Base-by-base conservation (phyloP, 192 early-diverging fungal species). In the Lobosporangium transversale region DNA sequence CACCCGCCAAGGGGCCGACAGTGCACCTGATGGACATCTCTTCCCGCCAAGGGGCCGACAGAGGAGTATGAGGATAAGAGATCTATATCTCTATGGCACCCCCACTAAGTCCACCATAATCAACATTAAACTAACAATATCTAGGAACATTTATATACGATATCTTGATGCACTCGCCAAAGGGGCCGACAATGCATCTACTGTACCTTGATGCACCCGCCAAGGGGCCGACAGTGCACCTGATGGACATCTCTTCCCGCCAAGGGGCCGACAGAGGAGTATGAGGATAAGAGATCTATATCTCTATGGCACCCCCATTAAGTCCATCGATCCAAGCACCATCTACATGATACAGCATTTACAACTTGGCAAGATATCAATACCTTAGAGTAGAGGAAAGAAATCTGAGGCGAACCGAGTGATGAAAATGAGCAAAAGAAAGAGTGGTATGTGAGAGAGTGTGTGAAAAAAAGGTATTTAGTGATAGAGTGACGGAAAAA, bases 251-350 rank as follows among this genome's bases (percentile, higher is more conserved):
- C 40, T 42, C 40, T 42, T 42, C 40, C 40, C 40, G 40, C 40
- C 40, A 42, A 42, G 40, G 40, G 40, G 40, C 40, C 40, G 40
- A 42, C 40, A 17, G 17, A 42, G 40, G 40, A 42, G 40, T 42
- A 42, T 42, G 40, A 42, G 40, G 40, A 42, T 42, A 42, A 42
- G 40, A 42, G 40, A 42, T 42, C 40, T 42, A 42, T 42, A 42
- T 42, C 40, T 42, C 40, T 42, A 42, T 42, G 40, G 40, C 40
- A 42, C 40, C 40, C 17, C 40, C 40, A 42, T 17, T 17, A 42
- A 42, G 40, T 42, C 40, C 40, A 42, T 42, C 40, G 40, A 42
- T 42, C 40, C 40, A 42, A 42, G 40, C 40, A 42, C 9, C 40
- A 42, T 42, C 40, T 42, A 42, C 40, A 42, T 42, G 40, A 42